Percentiles rank a stretch among this genome's conserved stretches.
Conservation (phyloP, 805 yeast species). For the Myxozyma mucilagina region DNA sequence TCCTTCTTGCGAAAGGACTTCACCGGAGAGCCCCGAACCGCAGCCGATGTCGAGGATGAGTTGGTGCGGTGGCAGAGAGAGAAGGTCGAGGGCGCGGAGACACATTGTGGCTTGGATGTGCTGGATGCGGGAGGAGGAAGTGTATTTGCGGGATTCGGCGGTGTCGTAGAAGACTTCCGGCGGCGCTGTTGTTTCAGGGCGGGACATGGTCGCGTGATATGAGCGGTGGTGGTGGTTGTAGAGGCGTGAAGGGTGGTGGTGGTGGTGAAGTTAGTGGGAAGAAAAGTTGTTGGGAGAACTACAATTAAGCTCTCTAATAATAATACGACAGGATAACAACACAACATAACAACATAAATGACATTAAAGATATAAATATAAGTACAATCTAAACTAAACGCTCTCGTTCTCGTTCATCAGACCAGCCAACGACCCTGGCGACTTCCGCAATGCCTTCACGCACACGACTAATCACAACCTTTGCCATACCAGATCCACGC, state of each 20-base stretch:
- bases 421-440: constrained; percentile 30
- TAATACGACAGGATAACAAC: neutral
- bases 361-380: too few relatives aligned
- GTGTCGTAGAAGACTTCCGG: constrained; percentile 71
- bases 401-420: constrained; percentile 18
- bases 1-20: constrained; percentile 80
- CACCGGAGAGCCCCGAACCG: constrained; percentile 96
- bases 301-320: too few relatives aligned
- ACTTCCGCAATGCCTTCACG: constrained; percentile 31
- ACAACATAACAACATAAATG: neutral
- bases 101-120: constrained; percentile 99
- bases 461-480: constrained; percentile 28
- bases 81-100: constrained; percentile 81
- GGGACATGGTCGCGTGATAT: constrained; percentile 16
- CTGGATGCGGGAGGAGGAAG: constrained; percentile 93
- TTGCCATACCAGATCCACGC: constrained; percentile 29
- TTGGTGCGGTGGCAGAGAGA: constrained; percentile 68
- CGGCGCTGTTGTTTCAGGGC: constrained; percentile 33
- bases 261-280: too few relatives aligned
- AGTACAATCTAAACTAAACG: constrained; percentile 22
- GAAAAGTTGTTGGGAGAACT: too few relatives aligned
- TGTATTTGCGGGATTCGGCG: constrained; percentile 83
- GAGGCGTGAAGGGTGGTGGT: too few relatives aligned
- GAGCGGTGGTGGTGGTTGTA: too few relatives aligned
- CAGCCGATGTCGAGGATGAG: constrained; percentile 90